Base-by-base conservation (phyloP, 805 yeast genomes). In the Saturnispora kantuleensis region DNA sequence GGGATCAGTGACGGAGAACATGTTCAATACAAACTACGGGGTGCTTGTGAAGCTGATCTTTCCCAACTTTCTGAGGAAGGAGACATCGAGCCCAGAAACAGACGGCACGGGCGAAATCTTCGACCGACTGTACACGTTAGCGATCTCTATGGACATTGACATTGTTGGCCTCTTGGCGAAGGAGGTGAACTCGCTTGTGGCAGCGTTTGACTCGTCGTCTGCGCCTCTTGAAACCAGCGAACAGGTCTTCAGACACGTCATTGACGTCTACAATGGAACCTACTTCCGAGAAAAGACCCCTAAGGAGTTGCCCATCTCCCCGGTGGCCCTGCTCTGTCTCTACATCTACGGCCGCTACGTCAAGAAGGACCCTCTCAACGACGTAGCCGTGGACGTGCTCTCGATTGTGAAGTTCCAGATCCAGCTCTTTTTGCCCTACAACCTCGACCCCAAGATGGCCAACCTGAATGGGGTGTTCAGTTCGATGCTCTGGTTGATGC, bases 61-160 rank as follows among this genome's bases (percentile, higher is more conserved):
- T 13, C 40, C 41, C 10, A 26, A 34, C 10, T 15, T 38, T 18
- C 38, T 31, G 12, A 16, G n/a, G n/a, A 10, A n/a, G 12, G 18
- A 44, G 17, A 6, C 26, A 12, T 12, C n/a, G 4, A n/a, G 8
- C 2, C 38, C 42, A n/a, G 26, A 21, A 6, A 6, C 26, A 6
- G 26, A 21, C 26, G 26, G 26, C 26, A 26, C 32, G 4, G 8
- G 15, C 10, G 18, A 18, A 6, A 13, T 30, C 2, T 41, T 29
- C 12, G 48, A 51, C 28, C 46, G 63, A 41, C 44, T 54, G 66
- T 26, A 60, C 60, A 38, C 60, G 57, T 64, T 87, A 47, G 72
- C 83, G 0, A 55, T 68, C 30, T 76, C 93, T 3, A 75, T 74
- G 60, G 97, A 89, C 60, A 56, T 86, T 42, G 76, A 81, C 42